Evolutionary conservation across 371 early-diverging fungal genomes (phyloP).

Genomic region (Batkoa obscura): DNA sequence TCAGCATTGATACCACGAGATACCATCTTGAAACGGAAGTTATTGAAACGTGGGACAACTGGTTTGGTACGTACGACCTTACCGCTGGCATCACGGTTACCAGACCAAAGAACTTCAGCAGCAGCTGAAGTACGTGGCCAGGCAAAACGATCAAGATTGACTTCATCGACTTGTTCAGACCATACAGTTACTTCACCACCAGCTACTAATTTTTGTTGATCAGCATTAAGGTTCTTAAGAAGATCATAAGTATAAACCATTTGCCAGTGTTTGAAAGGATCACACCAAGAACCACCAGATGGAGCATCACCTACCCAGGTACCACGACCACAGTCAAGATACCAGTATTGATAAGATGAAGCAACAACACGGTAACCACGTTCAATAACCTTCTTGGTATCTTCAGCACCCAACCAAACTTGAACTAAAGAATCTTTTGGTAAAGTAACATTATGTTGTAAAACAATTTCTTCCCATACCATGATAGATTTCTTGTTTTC

Average conservation of each 20-base stretch:
- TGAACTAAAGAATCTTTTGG: constrained; percentile 29
- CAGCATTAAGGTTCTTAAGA: constrained; percentile 10
- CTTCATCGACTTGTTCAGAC: constrained; percentile 50
- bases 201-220: constrained; percentile 16
- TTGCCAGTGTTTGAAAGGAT: constrained; percentile 67
- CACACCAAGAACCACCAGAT: constrained; percentile 50
- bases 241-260: constrained; percentile 49
- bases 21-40: constrained; percentile 48
- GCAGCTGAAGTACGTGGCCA: constrained; percentile 59
- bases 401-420: constrained; percentile 26
- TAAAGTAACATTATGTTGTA: constrained; percentile 21
- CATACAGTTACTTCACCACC: constrained; percentile 45
- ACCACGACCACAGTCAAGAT: constrained; percentile 49
- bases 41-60: constrained; percentile 44
- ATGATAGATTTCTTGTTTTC: constrained; percentile 22
- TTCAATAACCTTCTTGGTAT: constrained; percentile 22
- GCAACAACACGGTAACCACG: constrained; percentile 34
- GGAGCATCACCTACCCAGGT: constrained; percentile 19
- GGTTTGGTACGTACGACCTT: constrained; percentile 31
- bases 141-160: constrained; percentile 33
- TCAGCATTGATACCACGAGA: constrained; percentile 43
- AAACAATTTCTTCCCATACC: constrained; percentile 33
- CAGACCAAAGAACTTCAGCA: constrained; percentile 58
- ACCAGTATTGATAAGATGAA: constrained; percentile 35
- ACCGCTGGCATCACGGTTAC: constrained; percentile 30